Evolutionary conservation across 2,329 filamentous ascomycete species (phyloP).

Genomic region (Cercospora berteroae): DNA sequence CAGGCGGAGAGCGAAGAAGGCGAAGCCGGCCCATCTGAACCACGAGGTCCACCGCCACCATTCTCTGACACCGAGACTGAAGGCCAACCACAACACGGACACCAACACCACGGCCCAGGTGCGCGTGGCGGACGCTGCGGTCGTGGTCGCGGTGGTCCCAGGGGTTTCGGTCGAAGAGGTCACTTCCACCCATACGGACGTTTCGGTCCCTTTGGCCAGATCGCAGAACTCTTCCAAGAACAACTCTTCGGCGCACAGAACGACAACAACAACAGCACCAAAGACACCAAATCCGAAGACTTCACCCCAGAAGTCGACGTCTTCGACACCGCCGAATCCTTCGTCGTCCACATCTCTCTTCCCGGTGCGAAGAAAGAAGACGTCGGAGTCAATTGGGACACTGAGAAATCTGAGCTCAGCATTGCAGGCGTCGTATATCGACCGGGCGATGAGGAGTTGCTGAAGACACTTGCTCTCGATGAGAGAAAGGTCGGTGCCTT

Average conservation of each 20-base stretch:
- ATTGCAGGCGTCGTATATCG: slow-evolving; percentile 72
- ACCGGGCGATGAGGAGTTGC: slow-evolving; percentile 67
- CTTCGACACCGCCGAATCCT: slow-evolving; percentile 66
- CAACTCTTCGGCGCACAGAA: slow-evolving; percentile 40
- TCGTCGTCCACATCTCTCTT: slow-evolving; percentile 69
- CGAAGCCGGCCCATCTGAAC: slow-evolving; percentile 28
- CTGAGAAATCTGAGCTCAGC: slow-evolving; percentile 62
- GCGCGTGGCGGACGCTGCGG: slow-evolving; percentile 31
- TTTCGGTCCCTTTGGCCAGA: slow-evolving; percentile 28
- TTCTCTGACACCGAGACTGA: slow-evolving; percentile 21
- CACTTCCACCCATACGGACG: slow-evolving; percentile 26
- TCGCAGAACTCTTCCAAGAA: slow-evolving; percentile 38
- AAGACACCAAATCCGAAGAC: slow-evolving; percentile 31
- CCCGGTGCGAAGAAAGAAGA: slow-evolving; percentile 79
- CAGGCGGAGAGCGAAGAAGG: slow-evolving; percentile 21
- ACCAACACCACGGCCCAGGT: slow-evolving; percentile 29
- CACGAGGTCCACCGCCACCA: slow-evolving; percentile 27
- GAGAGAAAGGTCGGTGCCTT: slow-evolving; percentile 74
- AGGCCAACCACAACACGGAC: slow-evolving; percentile 18
- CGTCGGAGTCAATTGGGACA: slow-evolving; percentile 72
- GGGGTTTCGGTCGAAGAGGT: slow-evolving; percentile 25
- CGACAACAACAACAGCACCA: slow-evolving; percentile 9
- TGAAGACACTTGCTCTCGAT: slow-evolving; percentile 61
- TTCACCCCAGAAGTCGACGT: slow-evolving; percentile 70
- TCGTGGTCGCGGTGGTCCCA: slow-evolving; percentile 35